These are phyloP conservation scores for Linum usitatissimum DNA, from an alignment of 345 rosid species.

Conservation along the genomic window DNA sequence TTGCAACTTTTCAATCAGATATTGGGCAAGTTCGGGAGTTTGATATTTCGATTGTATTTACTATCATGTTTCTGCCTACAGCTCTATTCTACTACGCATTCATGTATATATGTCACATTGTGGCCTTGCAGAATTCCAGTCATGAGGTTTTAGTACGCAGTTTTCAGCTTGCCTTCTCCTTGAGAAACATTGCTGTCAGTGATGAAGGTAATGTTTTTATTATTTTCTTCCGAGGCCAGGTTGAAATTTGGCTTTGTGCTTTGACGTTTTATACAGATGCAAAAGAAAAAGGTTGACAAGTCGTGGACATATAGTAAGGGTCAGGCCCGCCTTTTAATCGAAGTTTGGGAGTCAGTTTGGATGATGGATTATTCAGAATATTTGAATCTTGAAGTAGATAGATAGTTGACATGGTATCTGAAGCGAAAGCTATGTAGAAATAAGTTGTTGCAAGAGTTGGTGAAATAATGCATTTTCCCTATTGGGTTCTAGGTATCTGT, in stretches of 20 bases:
- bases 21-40: not conserved
- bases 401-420: too few relatives aligned
- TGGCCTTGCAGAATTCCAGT: slow-evolving; percentile 65
- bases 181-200: slow-evolving; percentile 62
- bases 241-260: not conserved
- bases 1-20: not conserved
- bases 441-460: too few relatives aligned
- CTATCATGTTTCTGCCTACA: not conserved
- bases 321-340: too few relatives aligned
- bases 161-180: slow-evolving; percentile 85
- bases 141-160: slow-evolving; percentile 65
- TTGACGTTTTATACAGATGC: too few relatives aligned
- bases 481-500: too few relatives aligned
- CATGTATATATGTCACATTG: slow-evolving; percentile 2
- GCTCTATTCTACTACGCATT: not conserved
- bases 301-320: too few relatives aligned
- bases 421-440: too few relatives aligned
- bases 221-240: not conserved
- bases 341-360: too few relatives aligned
- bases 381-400: too few relatives aligned
- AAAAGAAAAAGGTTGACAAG: too few relatives aligned
- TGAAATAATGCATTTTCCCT: too few relatives aligned
- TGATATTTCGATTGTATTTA: not conserved
- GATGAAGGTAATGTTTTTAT: slow-evolving; percentile 50
- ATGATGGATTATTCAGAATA: too few relatives aligned